These are phyloP conservation scores for Saturnispora silvae DNA, from an alignment of 805 yeast genomes.

Conservation along the genomic window DNA sequence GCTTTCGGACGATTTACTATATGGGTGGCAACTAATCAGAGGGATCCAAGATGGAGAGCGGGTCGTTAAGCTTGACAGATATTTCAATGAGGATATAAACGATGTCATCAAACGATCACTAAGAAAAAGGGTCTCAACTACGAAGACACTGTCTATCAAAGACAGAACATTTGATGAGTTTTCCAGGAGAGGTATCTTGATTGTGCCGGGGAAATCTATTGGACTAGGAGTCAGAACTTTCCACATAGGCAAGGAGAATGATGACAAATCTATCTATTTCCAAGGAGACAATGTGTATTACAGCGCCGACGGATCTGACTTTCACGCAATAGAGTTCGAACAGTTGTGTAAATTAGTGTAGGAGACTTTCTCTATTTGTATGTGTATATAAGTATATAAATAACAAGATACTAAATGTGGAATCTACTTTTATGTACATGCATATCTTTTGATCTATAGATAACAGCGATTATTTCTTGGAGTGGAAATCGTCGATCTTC, in stretches of 20 bases:
- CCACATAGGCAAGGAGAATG: background rate
- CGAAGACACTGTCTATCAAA: constrained; percentile 34
- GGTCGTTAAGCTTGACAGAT: background rate
- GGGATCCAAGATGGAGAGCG: background rate
- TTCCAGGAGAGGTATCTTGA: constrained; percentile 33
- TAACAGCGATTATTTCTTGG: constrained; percentile 9
- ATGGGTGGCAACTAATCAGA: constrained; percentile 5
- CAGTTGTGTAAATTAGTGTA: background rate
- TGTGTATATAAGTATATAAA: background rate
- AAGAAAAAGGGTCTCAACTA: no score
- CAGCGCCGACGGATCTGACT: background rate
- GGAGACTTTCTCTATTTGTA: background rate
- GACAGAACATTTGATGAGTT: constrained; percentile 62
- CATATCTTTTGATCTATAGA: no score
- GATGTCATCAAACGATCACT: background rate
- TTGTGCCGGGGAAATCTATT: constrained; percentile 23
- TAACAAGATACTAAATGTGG: no score
- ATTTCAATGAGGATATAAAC: background rate
- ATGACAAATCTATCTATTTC: constrained; percentile 33
- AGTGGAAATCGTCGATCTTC: constrained; percentile 14
- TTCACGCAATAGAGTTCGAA: background rate
- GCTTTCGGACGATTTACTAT: background rate
- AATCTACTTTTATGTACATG: no score
- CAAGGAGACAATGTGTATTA: constrained; percentile 52
- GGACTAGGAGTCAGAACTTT: constrained; percentile 1